Base-by-base conservation (phyloP, 805 yeast genomes). In the Candida ipomoeae region DNA sequence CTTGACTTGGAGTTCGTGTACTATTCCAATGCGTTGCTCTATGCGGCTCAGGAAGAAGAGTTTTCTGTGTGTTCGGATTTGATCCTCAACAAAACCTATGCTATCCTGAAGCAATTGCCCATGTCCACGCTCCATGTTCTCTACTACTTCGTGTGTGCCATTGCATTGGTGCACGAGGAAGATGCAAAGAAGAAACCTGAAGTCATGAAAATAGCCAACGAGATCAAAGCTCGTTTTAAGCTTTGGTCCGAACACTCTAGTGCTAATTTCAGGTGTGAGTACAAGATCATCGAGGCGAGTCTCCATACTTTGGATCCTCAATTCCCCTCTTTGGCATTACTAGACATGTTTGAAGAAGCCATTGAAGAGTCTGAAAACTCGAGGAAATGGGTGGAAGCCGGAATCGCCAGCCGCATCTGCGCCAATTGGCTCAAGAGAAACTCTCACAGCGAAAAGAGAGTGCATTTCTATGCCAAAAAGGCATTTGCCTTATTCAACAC, bases 341-440 rank as follows among this genome's bases (percentile, higher is more conserved):
- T 79, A 7, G 82, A 79, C 51, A 53, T 62, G 15, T 79, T 72
- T 55, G 79, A 77, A 47, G 71, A 65, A 21, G 75, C 81, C 0
- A 65, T 77, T n/a, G 73, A 69, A n/a, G 46, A 52, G 3, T 74
- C 79, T 1, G 58, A 61, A 5, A 53, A 54, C n/a, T 51, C 59
- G 35, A 64, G 65, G 10, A 56, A 64, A 17, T 60, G 67, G 56
- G 62, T 67, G 26, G 80, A 77, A 44, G 67, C 66, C 5, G 80
- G 76, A 2, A 50, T 70, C 45, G 68, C 69, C 6, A 65, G 70
- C 50, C 72, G 74, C 47, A 62, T 73, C 17, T 77, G 82, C 60
- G 79, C 73, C 8, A 47, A 57, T 21, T 74, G 81, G 77, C 55
- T 74, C 8, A 49, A 53, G 2, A 50, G 40, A 4, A 52, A 49